phyloP scores from a whole-genome alignment of 768 basidiomycete genomes.

The Candolleomyces efflorescens region DNA sequence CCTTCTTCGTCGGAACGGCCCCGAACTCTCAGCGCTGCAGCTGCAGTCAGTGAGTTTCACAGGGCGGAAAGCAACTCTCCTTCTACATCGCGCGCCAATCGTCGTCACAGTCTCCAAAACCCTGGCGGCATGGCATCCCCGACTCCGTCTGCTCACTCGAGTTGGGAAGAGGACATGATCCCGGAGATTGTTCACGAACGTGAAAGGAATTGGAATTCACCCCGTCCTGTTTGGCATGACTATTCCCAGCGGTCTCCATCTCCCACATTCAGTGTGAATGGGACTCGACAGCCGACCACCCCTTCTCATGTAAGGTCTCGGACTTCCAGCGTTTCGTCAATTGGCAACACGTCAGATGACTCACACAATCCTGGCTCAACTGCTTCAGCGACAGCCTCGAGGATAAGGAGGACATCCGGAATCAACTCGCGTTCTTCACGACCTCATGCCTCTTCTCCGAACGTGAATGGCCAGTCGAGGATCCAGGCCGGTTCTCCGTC shows the following conservation, averaged over 20 bases:
- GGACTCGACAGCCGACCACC: background rate
- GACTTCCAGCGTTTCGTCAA: constrained; percentile 2
- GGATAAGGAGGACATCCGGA: background rate
- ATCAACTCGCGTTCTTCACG: background rate
- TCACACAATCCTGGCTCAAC: constrained; percentile 1
- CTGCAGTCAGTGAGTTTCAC: constrained; percentile 7
- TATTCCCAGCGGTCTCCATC: background rate
- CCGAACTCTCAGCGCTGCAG: constrained; percentile 17
- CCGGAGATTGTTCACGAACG: constrained; percentile 33
- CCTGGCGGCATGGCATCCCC: constrained; percentile 40
- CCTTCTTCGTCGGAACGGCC: constrained; percentile 9
- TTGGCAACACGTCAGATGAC: background rate
- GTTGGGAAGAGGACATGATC: constrained; percentile 23
- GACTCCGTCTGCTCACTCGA: constrained; percentile 23
- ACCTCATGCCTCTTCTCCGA: background rate
- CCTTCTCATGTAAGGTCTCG: background rate
- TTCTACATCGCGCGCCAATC: constrained; percentile 20
- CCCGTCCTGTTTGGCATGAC: constrained; percentile 50
- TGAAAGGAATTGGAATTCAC: constrained; percentile 70
- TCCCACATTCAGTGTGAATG: background rate
- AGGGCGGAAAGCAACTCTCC: constrained; percentile 22
- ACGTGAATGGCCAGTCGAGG: background rate
- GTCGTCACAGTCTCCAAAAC: constrained; percentile 28
- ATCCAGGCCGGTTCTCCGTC: background rate
- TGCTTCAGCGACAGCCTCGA: background rate